Evolutionary conservation across 768 basidiomycete genomes (phyloP), one percentile per base, ranked within the genome.

Genomic region (Lentinula guzmanii): DNA sequence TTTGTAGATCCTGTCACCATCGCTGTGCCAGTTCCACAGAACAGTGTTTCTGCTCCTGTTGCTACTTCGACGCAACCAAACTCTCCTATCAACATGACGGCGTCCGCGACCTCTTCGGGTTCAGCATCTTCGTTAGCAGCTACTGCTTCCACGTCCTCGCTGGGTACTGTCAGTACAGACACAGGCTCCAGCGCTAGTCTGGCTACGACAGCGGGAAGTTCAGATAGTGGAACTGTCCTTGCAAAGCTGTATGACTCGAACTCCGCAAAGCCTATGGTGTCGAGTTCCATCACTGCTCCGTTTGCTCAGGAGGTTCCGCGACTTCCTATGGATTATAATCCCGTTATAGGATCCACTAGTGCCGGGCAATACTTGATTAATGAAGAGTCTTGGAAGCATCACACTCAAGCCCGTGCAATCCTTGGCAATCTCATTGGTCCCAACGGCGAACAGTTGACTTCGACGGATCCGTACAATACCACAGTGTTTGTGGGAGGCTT

Each of bases 401-500:
- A 91, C 57, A 86, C 86, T 1, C 91, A 92, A 71, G 90, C 90
- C 48, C 84, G 89, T 5, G 89, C 90, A 1, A 90, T 93, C 61
- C 74, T 93, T 61, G 88, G 90, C 10, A 92, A 90, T 67, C 75
- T 93, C 18, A 91, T 93, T 45, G 91, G 92, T 21, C 91, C 90
- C 0, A 91, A 93, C 63, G 92, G 91, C 61, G 89, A 93, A 75
- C 86, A 91, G 71, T 76, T 93, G 64, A 91, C 90, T 33, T 91
- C 90, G 24, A 91, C 89, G 21, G 94, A 96, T 68, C 94, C 94
- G n/a, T 93, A 94, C 69, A 97, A 96, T 68, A 95, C 94, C 13
- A 97, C 95, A 1, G 94, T 93, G 5, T 97, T 97, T 64, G 95
- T 97, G 18, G 95, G 95, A 28, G 95, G 94, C 0, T 70, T 96